Evolutionary conservation across 495 filamentous ascomycete genomes (phyloP), one percentile per base, ranked within the genome.

Genomic region (Penicillium salamii): DNA sequence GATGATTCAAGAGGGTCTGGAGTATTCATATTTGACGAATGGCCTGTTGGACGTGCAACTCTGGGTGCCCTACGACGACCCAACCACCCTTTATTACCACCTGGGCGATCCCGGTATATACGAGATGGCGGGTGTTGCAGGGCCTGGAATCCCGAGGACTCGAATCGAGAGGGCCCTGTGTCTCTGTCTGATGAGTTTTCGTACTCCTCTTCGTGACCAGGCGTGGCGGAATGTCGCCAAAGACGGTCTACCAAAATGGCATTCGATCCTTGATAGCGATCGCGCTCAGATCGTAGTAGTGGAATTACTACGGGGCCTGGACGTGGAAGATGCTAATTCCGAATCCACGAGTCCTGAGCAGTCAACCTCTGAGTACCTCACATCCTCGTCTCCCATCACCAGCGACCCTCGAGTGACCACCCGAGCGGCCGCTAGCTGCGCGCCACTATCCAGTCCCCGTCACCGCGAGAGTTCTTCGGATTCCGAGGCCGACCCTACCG

Each of bases 51-150:
- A 74, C 3, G 50, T 23, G 44, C 74, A 43, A 59, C 54, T 47
- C 46, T 28, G 7, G 7, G 11, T 32, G 5, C 12, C 3, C 5
- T 7, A 54, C 20, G 46, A 74, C 35, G 49, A 73, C 8, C 70
- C 63, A 28, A 23, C 42, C 42, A 73, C 59, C 1, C 54, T 77
- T 0, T 66, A 66, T 45, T 77, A 77, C 46, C 49, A 63, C 48
- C 53, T 70, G 8, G 54, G 55, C 46, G 62, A 77, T 43, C 70
- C 65, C 1, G 61, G 63, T 34, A 52, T 50, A 6, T 62, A 74
- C 42, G 50, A 62, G 17, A 40, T 57, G 33, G 52, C 54, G 23
- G 44, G 14, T 41, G 32, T 52, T 9, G 12, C 11, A 11, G 34
- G 11, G 44, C 40, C 23, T 12, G 17, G 50, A 15, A 39, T 37